A percentile compares a stretch with the other conserved stretches of the same genome.
Conservation (phyloP, 805 yeast species). For the Kuraishia piskuri region DNA sequence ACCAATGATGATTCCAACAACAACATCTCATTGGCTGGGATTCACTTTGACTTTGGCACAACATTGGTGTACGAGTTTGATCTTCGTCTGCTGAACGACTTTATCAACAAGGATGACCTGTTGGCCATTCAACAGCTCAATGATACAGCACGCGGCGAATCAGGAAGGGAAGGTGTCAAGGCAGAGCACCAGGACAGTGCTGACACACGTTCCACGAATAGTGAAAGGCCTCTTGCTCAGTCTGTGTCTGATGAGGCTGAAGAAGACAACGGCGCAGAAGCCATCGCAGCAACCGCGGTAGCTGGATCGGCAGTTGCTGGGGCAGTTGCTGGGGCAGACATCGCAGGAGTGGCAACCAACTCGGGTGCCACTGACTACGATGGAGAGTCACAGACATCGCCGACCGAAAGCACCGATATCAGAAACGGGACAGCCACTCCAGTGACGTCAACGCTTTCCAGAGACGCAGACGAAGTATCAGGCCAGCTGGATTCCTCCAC, state of each 20-base stretch:
- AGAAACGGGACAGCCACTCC: background rate
- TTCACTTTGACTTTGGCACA: slow-evolving; percentile 20
- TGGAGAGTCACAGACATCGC: background rate
- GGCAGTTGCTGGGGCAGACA: background rate
- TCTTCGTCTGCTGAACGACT: slow-evolving; percentile 10
- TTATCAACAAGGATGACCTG: slow-evolving; percentile 2
- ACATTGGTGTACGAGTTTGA: slow-evolving; percentile 29
- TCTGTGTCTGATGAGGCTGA: background rate
- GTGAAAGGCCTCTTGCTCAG: background rate
- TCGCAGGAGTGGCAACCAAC: background rate
- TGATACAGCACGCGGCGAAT: background rate
- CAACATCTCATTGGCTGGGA: slow-evolving; percentile 15
- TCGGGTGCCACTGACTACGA: background rate
- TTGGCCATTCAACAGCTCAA: background rate
- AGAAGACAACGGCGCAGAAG: background rate
- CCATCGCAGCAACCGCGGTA: background rate
- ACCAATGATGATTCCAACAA: slow-evolving; percentile 5
- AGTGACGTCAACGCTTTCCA: background rate
- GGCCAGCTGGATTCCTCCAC: background rate
- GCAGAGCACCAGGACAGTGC: background rate
- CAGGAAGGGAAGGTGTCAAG: background rate
- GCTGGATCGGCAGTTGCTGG: background rate
- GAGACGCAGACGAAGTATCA: background rate
- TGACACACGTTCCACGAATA: background rate
- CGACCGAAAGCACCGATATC: background rate